Evolutionary conservation across 1,284 basidiomycete species (phyloP).

Genomic region (Golubevia sp.): DNA sequence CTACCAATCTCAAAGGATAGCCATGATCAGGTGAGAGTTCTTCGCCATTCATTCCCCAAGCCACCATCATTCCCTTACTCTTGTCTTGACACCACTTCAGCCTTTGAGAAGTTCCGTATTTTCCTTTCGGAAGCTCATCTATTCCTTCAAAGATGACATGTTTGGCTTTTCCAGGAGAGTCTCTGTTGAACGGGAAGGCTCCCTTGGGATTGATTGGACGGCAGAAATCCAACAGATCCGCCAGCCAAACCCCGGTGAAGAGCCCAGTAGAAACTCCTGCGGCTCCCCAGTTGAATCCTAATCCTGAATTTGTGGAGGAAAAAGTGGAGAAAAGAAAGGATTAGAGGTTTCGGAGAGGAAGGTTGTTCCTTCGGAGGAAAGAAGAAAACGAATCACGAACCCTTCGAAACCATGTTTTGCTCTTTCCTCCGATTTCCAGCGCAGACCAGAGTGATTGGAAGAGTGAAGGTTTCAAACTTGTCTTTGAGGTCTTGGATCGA

Average conservation of each 20-base stretch:
- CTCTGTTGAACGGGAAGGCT: conserved; percentile 45
- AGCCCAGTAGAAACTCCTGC: conserved; percentile 69
- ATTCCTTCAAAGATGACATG: conserved; percentile 72
- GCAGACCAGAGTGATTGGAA: conserved; percentile 73
- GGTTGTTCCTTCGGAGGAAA: too few relatives aligned
- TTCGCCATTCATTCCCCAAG: conserved; percentile 67
- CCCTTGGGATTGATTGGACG: conserved; percentile 61
- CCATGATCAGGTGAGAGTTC: conserved; percentile 70
- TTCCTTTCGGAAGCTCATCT: conserved; percentile 71
- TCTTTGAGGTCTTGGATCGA: conserved; percentile 62
- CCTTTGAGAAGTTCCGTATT: conserved; percentile 70
- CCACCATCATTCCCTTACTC: conserved; percentile 69
- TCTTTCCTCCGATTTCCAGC: conserved; percentile 74
- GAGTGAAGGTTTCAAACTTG: conserved; percentile 68
- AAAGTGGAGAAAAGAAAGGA: not conserved
- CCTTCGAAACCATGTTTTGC: conserved; percentile 72
- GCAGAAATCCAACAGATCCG: conserved; percentile 68
- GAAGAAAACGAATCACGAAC: conserved; percentile 19
- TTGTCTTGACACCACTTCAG: conserved; percentile 66
- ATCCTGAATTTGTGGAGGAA: not conserved
- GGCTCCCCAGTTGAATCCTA: conserved; percentile 67
- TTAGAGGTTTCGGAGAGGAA: too few relatives aligned
- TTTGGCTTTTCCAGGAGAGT: conserved; percentile 61
- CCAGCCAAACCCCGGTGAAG: conserved; percentile 72
- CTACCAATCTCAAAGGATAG: conserved; percentile 69